Base-by-base conservation (phyloP, 345 rosid species). In the Pistacia atlantica region DNA sequence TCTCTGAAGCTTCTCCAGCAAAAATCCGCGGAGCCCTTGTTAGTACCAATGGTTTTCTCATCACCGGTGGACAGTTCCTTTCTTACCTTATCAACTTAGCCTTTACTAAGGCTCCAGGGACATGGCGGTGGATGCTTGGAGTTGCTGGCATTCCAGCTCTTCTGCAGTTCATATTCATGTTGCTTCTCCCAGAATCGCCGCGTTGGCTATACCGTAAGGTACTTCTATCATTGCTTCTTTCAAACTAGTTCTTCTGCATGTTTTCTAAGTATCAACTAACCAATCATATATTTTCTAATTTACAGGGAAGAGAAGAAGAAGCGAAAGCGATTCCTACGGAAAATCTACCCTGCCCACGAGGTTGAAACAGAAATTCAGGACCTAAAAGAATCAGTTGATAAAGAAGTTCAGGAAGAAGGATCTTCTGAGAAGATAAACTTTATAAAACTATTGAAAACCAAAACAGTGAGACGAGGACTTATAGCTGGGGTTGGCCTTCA, bases 121-220 rank as follows among this genome's bases (percentile, higher is more conserved):
- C 97, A 0, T 95, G 98, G 98, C 85, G 97, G 48, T 95, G 98
- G 98, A 95, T 95, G 98, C 97, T 92, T 11, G 97, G 98, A 25
- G 79, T 95, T 64, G 97, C 97, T 2, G 94, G 90, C 10, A 0
- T 92, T 76, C 97, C 97, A 22, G 97, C 98, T 70, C 75, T 95
- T 45, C 20, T 92, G 65, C 98, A 95, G 85, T 91, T 95, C 80
- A 1, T 82, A 33, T 72, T 95, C 38, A 91, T 95, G 98, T 59
- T 89, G 56, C 48, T 83, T 16, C 97, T 95, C 63, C 98, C 97
- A 0, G 97, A 95, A 77, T 92, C 98, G 1, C 98, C 98, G 0
- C 94, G 98, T 58, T 92, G 97, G 98, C 83, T 95, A 55, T 95
- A 77, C 76, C 92, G 97, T 73, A 90, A 91, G 91, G 98, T 92